Conservation (phyloP, 176 grass and related monocot genomes). For the Musa acuminata region DNA sequence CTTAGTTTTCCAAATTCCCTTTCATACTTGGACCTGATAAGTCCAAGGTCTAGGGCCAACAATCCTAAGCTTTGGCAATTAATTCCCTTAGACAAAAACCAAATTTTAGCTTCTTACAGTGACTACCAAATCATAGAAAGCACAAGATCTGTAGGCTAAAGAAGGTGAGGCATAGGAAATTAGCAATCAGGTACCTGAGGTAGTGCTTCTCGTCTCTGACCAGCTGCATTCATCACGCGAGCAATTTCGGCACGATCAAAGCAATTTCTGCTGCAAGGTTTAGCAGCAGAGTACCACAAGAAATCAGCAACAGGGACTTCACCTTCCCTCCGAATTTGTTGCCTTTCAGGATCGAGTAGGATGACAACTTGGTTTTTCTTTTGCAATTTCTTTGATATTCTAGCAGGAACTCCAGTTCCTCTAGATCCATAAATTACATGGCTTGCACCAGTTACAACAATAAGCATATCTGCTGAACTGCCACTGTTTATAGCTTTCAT, state of each 20-base stretch:
- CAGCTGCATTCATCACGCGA: conserved; percentile 95
- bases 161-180: neutral
- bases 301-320: conserved; percentile 92
- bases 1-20: neutral
- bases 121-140: neutral
- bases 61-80: neutral
- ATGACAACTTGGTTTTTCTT: conserved; percentile 94
- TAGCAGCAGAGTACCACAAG: conserved; percentile 94
- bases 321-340: conserved; percentile 85
- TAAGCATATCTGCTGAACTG: conserved; percentile 61
- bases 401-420: conserved; percentile 76
- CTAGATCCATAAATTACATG: conserved; percentile 87
- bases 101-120: neutral
- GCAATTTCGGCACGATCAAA: conserved; percentile 98
- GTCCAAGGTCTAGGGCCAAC: neutral
- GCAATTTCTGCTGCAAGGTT: conserved; percentile 91
- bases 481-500: conserved; percentile 61
- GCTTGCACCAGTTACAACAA: conserved; percentile 84
- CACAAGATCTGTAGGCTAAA: neutral
- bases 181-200: conserved; percentile 56
- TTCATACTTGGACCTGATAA: neutral
- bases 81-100: neutral
- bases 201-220: conserved; percentile 70
- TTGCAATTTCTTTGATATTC: conserved; percentile 90
- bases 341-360: conserved; percentile 95